phyloP scores from a whole-genome alignment of 441 rosid species.

The Pelargonium cotyledonis region DNA sequence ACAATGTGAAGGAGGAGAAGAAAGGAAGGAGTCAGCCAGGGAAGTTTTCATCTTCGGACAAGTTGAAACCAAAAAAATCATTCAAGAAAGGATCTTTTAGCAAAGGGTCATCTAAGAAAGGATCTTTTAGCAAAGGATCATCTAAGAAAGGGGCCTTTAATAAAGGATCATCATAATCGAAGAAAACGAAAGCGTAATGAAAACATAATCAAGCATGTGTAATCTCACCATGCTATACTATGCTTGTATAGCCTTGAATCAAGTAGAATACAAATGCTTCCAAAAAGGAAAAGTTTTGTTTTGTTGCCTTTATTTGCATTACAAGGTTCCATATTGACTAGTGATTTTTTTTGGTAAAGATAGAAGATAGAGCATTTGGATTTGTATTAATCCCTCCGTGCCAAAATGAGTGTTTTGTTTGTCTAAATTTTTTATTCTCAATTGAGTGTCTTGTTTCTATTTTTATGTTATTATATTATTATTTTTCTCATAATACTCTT shows the following conservation, averaged over 20 bases:
- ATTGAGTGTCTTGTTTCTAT: too few species aligned
- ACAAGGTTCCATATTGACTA: neutral
- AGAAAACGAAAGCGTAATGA: neutral
- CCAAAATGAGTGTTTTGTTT: too few species aligned
- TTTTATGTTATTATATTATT: too few species aligned
- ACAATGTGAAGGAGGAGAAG: constrained; percentile 69
- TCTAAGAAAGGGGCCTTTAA: constrained; percentile 9
- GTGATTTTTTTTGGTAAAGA: neutral
- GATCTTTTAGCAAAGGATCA: neutral
- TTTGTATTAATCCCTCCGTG: too few species aligned
- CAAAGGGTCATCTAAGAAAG: constrained; percentile 34
- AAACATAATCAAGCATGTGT: neutral
- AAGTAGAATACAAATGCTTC: neutral
- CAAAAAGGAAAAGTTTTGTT: neutral
- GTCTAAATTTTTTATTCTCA: too few species aligned
- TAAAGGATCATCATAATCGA: neutral
- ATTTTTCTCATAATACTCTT: too few species aligned
- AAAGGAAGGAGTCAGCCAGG: constrained; percentile 28
- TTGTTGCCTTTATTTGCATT: neutral
- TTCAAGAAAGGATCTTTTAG: constrained; percentile 26
- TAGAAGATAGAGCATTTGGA: neutral
- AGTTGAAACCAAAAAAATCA: constrained; percentile 55
- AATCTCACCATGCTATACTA: neutral
- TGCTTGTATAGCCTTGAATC: neutral
- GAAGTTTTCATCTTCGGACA: constrained; percentile 36